These are phyloP conservation scores for Cladophialophora bantiana DNA, from an alignment of 2,329 filamentous ascomycete genomes.

Conservation along the genomic window DNA sequence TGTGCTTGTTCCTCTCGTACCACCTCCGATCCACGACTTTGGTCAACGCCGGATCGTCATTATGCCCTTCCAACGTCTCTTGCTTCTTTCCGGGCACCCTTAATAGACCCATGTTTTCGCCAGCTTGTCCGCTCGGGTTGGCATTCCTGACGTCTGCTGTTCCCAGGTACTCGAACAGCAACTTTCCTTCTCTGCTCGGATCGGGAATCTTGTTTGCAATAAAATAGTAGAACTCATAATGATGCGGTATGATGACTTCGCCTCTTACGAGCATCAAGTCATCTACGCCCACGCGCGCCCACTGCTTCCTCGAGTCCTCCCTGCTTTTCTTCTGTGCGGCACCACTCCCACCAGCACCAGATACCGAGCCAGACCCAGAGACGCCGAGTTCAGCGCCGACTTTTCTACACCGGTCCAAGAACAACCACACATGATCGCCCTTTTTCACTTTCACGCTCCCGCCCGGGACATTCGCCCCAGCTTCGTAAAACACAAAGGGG, in stretches of 20 bases:
- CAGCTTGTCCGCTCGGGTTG: constrained; percentile 35
- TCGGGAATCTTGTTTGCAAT: constrained; percentile 76
- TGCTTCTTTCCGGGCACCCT: constrained; percentile 59
- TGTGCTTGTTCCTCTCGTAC: constrained; percentile 98
- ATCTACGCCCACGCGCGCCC: constrained; percentile 93
- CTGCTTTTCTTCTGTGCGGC: constrained; percentile 43
- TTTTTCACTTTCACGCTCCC: constrained; percentile 88
- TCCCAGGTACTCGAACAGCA: constrained; percentile 78
- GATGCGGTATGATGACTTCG: constrained; percentile 93
- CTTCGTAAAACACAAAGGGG: constrained; percentile 94
- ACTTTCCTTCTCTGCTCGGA: constrained; percentile 73
- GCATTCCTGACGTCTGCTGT: constrained; percentile 44
- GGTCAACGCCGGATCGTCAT: constrained; percentile 79
- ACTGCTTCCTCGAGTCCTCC: constrained; percentile 75
- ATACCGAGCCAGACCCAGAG: constrained; percentile 61
- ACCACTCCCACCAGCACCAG: neutral
- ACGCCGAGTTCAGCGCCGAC: constrained; percentile 84
- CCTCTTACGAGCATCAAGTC: constrained; percentile 92
- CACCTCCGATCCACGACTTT: constrained; percentile 96
- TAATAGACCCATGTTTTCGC: constrained; percentile 50
- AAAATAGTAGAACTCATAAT: constrained; percentile 98
- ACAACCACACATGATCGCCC: constrained; percentile 90
- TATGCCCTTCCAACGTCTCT: constrained; percentile 72
- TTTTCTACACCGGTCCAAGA: constrained; percentile 89
- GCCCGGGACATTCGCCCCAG: constrained; percentile 82